These are phyloP conservation scores for Kluyveromyces wickerhamii DNA, from an alignment of 805 yeast genomes.

Conservation along the genomic window DNA sequence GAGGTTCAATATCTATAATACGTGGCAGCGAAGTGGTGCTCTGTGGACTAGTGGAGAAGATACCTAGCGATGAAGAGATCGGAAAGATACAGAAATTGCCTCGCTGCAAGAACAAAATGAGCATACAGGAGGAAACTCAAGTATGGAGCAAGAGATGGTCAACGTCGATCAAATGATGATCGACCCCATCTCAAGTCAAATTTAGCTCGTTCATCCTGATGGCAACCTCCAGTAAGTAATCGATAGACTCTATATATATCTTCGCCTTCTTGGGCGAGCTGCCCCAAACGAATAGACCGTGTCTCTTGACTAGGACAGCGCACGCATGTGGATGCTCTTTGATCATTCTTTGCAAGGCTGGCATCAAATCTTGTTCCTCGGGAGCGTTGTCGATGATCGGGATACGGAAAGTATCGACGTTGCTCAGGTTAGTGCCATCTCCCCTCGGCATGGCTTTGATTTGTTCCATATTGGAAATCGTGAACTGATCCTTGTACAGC, in stretches of 20 bases:
- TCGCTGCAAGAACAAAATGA: background rate
- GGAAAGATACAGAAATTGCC: background rate
- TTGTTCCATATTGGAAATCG: constrained; percentile 77
- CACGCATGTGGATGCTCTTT: constrained; percentile 65
- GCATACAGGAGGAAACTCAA: constrained; percentile 1
- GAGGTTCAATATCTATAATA: constrained; percentile 15
- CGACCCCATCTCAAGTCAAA: background rate
- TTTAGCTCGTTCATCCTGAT: constrained; percentile 67
- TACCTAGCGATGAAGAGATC: constrained; percentile 1
- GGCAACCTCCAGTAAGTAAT: constrained; percentile 78
- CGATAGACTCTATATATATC: constrained; percentile 86
- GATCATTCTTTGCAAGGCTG: constrained; percentile 55
- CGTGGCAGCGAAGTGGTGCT: constrained; percentile 29
- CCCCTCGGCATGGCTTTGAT: constrained; percentile 82
- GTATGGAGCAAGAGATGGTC: constrained; percentile 5
- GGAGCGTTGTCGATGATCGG: constrained; percentile 92
- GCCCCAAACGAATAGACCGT: constrained; percentile 97
- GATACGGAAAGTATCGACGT: constrained; percentile 66
- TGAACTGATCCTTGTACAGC: constrained; percentile 61
- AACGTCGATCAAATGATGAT: background rate
- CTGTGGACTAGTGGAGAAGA: constrained; percentile 21
- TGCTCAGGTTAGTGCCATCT: constrained; percentile 53
- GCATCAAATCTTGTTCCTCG: constrained; percentile 76
- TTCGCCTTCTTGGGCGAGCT: constrained; percentile 88
- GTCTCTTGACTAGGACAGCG: constrained; percentile 86